Conservation (phyloP, 176 grass and related monocot genomes). For the Alloteropsis semialata region DNA sequence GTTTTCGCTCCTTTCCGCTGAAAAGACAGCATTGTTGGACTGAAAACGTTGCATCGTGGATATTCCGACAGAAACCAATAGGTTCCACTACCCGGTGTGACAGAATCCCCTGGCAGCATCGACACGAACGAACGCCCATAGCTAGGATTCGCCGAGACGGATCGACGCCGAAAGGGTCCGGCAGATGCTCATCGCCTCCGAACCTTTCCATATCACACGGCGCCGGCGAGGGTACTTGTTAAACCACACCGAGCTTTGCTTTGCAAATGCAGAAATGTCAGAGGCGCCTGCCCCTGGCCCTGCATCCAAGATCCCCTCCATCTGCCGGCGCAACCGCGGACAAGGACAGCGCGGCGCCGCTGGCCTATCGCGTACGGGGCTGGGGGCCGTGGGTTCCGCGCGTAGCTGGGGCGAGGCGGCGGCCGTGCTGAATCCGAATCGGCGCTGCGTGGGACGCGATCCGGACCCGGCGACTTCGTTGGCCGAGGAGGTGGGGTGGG, state of each 20-base stretch:
- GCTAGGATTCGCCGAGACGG: background rate
- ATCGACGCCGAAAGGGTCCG: background rate
- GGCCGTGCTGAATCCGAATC: conserved; percentile 37
- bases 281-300: background rate
- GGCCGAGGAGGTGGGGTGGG: background rate
- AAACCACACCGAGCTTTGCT: background rate
- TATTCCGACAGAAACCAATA: background rate
- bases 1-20: background rate
- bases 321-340: conserved; percentile 17
- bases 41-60: conserved; percentile 27
- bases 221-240: background rate
- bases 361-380: background rate
- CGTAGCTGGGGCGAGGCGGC: background rate
- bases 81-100: background rate
- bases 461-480: background rate
- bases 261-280: background rate
- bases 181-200: background rate
- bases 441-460: conserved; percentile 26
- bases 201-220: conserved; percentile 13
- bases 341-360: background rate
- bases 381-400: background rate
- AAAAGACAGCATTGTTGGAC: conserved; percentile 10
- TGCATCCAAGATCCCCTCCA: background rate
- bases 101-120: background rate
- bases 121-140: background rate